phyloP scores from a whole-genome alignment of 2,329 filamentous ascomycete genomes.

The Colletotrichum karsti region DNA sequence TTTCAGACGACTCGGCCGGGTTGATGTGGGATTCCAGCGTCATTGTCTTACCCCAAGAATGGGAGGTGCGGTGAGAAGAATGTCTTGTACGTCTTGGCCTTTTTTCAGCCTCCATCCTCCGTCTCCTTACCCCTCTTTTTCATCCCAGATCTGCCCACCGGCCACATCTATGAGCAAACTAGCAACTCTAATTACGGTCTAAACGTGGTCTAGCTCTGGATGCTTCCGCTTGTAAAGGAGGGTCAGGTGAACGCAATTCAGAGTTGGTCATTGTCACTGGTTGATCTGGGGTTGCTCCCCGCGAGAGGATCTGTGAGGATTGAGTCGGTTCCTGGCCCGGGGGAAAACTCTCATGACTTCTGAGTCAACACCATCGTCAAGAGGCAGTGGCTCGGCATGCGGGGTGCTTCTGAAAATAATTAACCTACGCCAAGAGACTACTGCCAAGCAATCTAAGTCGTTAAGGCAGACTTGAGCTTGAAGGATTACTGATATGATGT shows the following conservation, averaged over 20 bases:
- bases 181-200: not conserved
- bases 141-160: not conserved
- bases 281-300: not conserved
- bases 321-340: constrained; percentile 2
- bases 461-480: not conserved
- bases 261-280: not conserved
- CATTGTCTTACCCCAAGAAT: not conserved
- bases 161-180: not conserved
- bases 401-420: not conserved
- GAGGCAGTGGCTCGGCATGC: not conserved
- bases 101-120: not conserved
- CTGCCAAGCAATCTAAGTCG: not conserved
- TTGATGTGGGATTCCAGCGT: not conserved
- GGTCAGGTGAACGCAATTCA: not conserved
- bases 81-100: not conserved
- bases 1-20: constrained; percentile 1
- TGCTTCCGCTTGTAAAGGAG: not conserved
- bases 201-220: not conserved
- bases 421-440: not conserved
- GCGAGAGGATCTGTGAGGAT: not conserved
- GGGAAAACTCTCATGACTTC: not conserved
- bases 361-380: not conserved
- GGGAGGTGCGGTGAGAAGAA: not conserved
- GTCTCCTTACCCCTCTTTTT: constrained; percentile 10
- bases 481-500: too few species aligned